Percentiles rank a stretch among this genome's conserved stretches.
phyloP scores from a whole-genome alignment of 2,329 filamentous ascomycete species.

The Neonectria neomacrospora region DNA sequence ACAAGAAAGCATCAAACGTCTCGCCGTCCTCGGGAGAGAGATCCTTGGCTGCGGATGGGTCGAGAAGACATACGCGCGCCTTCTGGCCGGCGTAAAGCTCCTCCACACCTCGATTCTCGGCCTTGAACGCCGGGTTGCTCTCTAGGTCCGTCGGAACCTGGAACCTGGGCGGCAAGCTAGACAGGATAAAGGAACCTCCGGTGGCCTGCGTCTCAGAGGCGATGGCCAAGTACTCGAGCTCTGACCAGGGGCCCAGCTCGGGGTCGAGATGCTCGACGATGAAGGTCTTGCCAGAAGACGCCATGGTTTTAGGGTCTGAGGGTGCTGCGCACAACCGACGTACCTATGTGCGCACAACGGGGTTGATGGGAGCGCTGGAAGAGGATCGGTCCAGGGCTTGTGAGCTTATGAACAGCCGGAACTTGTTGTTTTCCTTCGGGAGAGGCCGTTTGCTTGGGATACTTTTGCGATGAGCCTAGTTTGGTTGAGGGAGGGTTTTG shows the following conservation, averaged over 20 bases:
- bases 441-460: not conserved
- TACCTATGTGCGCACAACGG: slow-evolving; percentile 2
- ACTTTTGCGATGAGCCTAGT: slow-evolving; percentile 8
- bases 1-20: slow-evolving; percentile 89
- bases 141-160: slow-evolving; percentile 70
- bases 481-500: slow-evolving; percentile 11
- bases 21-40: slow-evolving; percentile 85
- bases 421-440: not conserved
- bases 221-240: slow-evolving; percentile 91
- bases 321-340: slow-evolving; percentile 1
- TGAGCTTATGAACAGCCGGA: not conserved
- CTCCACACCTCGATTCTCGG: slow-evolving; percentile 84
- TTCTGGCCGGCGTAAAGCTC: slow-evolving; percentile 80
- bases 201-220: slow-evolving; percentile 79
- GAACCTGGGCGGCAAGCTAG: slow-evolving; percentile 78
- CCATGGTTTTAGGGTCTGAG: slow-evolving; percentile 47
- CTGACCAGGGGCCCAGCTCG: slow-evolving; percentile 93
- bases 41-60: slow-evolving; percentile 85
- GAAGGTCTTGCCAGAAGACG: slow-evolving; percentile 72
- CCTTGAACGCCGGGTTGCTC: slow-evolving; percentile 69
- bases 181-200: slow-evolving; percentile 80
- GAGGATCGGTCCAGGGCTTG: not conserved
- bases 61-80: slow-evolving; percentile 84
- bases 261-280: slow-evolving; percentile 97
- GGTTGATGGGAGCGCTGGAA: not conserved